Base-by-base conservation (phyloP, 2,329 filamentous ascomycete genomes). In the Sclerotinia minor region DNA sequence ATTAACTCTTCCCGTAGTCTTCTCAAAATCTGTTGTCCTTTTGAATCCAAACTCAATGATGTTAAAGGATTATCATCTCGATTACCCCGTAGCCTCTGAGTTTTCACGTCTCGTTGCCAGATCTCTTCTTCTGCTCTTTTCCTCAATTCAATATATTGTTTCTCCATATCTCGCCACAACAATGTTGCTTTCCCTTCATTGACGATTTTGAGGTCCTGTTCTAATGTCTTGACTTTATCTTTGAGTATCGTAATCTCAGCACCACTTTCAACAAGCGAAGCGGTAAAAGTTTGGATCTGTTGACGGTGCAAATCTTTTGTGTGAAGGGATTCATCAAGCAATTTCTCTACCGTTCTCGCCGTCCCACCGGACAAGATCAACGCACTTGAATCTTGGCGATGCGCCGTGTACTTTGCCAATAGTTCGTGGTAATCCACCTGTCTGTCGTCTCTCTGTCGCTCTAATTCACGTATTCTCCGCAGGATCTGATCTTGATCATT, bases 21-120 rank as follows among this genome's bases (percentile, higher is more conserved):
- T 38, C 59, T 45, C 32, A 61, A 61, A 24, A 47, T 38, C n/a
- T 61, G 59, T 35, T 61, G 59, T 49, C 59, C 59, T 50, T 8
- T 61, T 24, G 21, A 17, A 38, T 61, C 45, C 29, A 61, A 38
- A 61, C 59, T 17, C 11, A 61, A 45, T 15, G 59, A 50, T 38
- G 59, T 61, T 21, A n/a, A 29, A 50, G 59, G 13, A 13, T 49
- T 61, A 26, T 61, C 59, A 9, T 50, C 59, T 50, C 45, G 59
- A 24, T 19, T 1, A 11, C 38, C 59, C 8, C 59, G 49, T 11
- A 61, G 19, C n/a, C 8, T 32, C n/a, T 26, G 38, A 15, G 50
- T 50, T 35, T 49, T 50, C n/a, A 50, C 1, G 11, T 61, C 59
- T 17, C 59, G 29, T 24, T 61, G 45, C 45, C 49, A 38, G 24